A percentile compares a stretch with the other conserved stretches of the same genome.
Evolutionary conservation across 495 filamentous ascomycete genomes (phyloP).

Genomic region (Aspergillus funiculosus): DNA sequence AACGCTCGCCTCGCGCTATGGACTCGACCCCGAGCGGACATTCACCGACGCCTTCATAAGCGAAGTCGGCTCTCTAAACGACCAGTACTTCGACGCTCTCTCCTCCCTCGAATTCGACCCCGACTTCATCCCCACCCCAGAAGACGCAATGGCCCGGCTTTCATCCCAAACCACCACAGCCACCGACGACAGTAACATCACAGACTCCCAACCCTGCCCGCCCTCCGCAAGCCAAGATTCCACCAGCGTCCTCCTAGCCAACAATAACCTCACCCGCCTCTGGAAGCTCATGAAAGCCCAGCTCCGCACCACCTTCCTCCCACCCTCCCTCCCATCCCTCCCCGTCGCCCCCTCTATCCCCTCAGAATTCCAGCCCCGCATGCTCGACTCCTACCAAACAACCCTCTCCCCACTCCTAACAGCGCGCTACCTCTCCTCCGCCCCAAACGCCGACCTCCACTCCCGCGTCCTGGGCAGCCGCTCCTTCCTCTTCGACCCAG

Average conservation of each 20-base stretch:
- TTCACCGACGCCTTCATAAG: constrained; percentile 80
- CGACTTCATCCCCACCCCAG: constrained; percentile 25
- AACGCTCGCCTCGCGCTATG: constrained; percentile 62
- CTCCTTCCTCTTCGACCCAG: constrained; percentile 62
- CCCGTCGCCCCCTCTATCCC: constrained; percentile 39
- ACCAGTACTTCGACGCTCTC: constrained; percentile 45
- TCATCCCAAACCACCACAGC: constrained; percentile 2
- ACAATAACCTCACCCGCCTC: constrained; percentile 56
- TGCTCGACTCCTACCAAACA: constrained; percentile 51
- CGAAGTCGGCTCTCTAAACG: constrained; percentile 66
- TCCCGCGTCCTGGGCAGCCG: constrained; percentile 57
- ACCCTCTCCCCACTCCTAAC: constrained; percentile 43
- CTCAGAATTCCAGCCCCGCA: constrained; percentile 48
- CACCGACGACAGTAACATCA: constrained; percentile 5
- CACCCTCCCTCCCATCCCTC: constrained; percentile 17
- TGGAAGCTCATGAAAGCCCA: constrained; percentile 64
- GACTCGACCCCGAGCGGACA: constrained; percentile 51
- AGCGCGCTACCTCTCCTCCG: constrained; percentile 39
- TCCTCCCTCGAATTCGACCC: constrained; percentile 31
- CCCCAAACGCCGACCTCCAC: constrained; percentile 25
- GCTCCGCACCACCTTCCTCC: constrained; percentile 57
- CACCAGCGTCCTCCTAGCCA: constrained; percentile 49
- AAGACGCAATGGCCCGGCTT: constrained; percentile 18
- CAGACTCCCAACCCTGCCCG: neutral
- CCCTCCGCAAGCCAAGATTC: constrained; percentile 38